phyloP scores from a whole-genome alignment of 305 asterid genomes.

The Fraxinus ornus region DNA sequence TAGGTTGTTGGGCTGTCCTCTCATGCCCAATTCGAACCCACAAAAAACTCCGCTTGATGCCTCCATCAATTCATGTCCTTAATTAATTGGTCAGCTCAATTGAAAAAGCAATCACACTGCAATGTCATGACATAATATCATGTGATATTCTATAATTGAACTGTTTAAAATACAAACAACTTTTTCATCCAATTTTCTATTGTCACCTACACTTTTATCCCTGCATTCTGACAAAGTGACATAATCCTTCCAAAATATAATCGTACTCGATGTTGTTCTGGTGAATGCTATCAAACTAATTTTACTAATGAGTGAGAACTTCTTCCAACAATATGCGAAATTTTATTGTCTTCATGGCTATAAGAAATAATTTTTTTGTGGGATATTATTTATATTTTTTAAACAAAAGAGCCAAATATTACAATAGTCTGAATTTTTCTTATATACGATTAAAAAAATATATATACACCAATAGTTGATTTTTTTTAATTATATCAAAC shows the following conservation, averaged over 20 bases:
- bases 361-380: background rate
- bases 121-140: no score
- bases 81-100: no score
- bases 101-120: no score
- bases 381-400: background rate
- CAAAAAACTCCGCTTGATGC: background rate
- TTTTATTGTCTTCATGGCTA: no score
- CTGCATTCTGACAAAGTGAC: no score
- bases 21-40: slow-evolving; percentile 14
- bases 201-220: no score
- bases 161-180: no score
- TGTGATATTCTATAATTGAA: no score
- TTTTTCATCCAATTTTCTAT: no score
- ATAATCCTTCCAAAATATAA: no score
- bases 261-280: background rate
- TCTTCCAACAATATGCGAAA: background rate
- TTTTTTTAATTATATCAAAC: background rate
- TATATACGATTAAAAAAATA: no score
- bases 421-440: no score
- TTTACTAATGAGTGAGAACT: background rate
- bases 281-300: background rate
- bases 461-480: background rate
- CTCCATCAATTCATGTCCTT: background rate
- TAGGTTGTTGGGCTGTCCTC: slow-evolving; percentile 27
- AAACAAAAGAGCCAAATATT: background rate